phyloP scores from a whole-genome alignment of 169 alveolate species.

The Plasmodium coatneyi region DNA sequence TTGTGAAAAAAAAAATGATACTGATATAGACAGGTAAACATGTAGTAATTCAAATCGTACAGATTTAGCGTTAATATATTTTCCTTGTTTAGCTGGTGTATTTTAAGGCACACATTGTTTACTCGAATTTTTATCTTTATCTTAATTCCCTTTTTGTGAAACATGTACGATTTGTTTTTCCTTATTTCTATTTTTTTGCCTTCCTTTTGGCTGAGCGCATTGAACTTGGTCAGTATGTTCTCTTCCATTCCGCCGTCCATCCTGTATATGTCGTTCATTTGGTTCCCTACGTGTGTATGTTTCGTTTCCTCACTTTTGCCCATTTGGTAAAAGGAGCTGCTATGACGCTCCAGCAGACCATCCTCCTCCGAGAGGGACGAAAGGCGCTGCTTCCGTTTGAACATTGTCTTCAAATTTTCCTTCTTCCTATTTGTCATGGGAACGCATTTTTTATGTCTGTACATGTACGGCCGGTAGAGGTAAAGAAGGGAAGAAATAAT shows the following conservation, averaged over 20 bases:
- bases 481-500: slow-evolving; percentile 8
- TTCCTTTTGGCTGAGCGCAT: neutral
- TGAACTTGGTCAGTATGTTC: neutral
- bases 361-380: neutral
- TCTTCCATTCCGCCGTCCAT: neutral
- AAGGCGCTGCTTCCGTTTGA: neutral
- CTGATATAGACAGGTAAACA: slow-evolving; percentile 40
- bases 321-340: neutral
- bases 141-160: slow-evolving; percentile 17
- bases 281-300: neutral
- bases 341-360: neutral
- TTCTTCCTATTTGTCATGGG: neutral
- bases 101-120: slow-evolving; percentile 37
- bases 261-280: neutral
- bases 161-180: neutral
- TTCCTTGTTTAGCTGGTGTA: slow-evolving; percentile 65
- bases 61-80: slow-evolving; percentile 63
- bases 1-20: slow-evolving; percentile 54
- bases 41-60: slow-evolving; percentile 50
- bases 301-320: neutral
- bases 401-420: neutral
- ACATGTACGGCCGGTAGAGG: slow-evolving; percentile 42
- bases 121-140: slow-evolving; percentile 28
- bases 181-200: neutral
- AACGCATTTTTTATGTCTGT: slow-evolving; percentile 3